These are phyloP conservation scores for Colletotrichum paranaense DNA, from an alignment of 2,329 filamentous ascomycete genomes.

Conservation along the genomic window DNA sequence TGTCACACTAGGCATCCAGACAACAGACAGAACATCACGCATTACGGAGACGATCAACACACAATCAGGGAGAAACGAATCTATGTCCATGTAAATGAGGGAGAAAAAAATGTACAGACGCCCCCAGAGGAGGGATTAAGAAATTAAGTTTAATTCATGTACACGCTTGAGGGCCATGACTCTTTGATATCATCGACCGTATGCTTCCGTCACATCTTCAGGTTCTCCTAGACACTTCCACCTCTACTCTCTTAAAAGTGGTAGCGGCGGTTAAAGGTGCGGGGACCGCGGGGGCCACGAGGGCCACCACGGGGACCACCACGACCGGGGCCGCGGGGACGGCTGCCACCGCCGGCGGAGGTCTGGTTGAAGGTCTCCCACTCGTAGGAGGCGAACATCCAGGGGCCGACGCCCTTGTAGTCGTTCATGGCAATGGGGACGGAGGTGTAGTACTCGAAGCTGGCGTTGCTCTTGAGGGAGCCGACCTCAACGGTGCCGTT, in stretches of 20 bases:
- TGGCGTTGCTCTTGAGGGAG: slow-evolving; percentile 59
- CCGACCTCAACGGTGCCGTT: slow-evolving; percentile 65
- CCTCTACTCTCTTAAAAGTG: background rate
- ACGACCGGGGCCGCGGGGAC: background rate
- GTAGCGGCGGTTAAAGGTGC: slow-evolving; percentile 29
- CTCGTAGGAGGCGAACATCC: slow-evolving; percentile 38
- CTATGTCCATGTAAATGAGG: slow-evolving; percentile 17
- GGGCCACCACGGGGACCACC: background rate
- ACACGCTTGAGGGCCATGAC: slow-evolving; percentile 15
- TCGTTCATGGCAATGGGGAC: slow-evolving; percentile 33
- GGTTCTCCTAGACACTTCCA: background rate
- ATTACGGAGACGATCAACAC: background rate
- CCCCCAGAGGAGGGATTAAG: slow-evolving; percentile 1
- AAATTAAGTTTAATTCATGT: slow-evolving; percentile 30
- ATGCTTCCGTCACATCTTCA: background rate
- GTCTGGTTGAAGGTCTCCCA: slow-evolving; percentile 37
- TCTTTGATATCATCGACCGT: background rate
- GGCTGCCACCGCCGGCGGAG: background rate
- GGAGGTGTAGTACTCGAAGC: slow-evolving; percentile 51
- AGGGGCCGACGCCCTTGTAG: slow-evolving; percentile 38
- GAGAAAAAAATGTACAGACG: slow-evolving; percentile 14
- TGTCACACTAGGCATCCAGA: background rate
- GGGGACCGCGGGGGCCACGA: background rate
- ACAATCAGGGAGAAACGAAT: background rate
- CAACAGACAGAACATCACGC: background rate